Evolutionary conservation across 805 yeast species (phyloP).

Genomic region (Hanseniaspora valbyensis): DNA sequence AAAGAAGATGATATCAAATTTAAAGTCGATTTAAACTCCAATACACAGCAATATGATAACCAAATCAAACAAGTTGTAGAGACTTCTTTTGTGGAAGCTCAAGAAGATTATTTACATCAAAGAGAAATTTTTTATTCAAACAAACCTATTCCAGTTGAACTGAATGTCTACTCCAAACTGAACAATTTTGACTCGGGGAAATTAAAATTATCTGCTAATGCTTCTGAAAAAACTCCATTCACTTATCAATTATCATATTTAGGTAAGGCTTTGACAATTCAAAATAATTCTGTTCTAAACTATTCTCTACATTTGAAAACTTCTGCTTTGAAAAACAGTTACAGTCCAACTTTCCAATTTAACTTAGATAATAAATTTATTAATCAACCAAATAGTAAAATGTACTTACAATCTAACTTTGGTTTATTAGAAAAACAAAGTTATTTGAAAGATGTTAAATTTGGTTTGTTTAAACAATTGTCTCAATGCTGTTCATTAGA

Average conservation of each 20-base stretch:
- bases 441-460: background rate
- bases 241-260: background rate
- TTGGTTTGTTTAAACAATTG: background rate
- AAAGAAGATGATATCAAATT: background rate
- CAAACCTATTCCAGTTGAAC: conserved; percentile 13
- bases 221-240: conserved; percentile 1
- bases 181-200: background rate
- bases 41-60: background rate
- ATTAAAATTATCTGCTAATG: background rate
- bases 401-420: background rate
- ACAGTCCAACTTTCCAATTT: conserved; percentile 2
- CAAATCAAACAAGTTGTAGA: background rate
- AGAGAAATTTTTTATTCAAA: conserved; percentile 2
- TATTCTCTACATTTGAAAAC: conserved; percentile 1
- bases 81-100: background rate
- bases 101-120: conserved; percentile 1
- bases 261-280: background rate
- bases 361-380: background rate
- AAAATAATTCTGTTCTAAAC: background rate
- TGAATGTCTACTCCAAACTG: conserved; percentile 3
- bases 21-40: background rate
- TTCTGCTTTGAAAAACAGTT: background rate
- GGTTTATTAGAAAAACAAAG: background rate
- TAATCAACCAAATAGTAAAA: background rate
- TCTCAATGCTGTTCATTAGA: background rate